A percentile compares a stretch with the other conserved stretches of the same genome.
Evolutionary conservation across 2,329 filamentous ascomycete species (phyloP).

Genomic region (Exophiala bonariae): DNA sequence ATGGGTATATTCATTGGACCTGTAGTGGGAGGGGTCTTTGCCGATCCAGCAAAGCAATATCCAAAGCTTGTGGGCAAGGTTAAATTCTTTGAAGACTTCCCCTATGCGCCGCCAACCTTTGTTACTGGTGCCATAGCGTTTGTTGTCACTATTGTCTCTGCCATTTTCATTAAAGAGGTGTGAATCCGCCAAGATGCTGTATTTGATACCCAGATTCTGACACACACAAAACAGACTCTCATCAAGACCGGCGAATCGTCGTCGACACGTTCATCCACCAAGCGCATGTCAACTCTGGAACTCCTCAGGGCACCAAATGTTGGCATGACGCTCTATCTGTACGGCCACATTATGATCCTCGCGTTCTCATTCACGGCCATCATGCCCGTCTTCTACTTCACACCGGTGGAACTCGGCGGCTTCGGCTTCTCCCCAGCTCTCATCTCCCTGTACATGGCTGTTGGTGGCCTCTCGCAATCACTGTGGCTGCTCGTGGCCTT

Average conservation of each 20-base stretch:
- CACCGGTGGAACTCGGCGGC: slow-evolving; percentile 62
- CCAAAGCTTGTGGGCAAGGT: slow-evolving; percentile 56
- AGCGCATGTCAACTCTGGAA: slow-evolving; percentile 48
- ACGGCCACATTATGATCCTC: slow-evolving; percentile 66
- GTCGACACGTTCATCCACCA: background rate
- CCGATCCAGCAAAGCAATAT: slow-evolving; percentile 67
- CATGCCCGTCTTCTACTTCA: slow-evolving; percentile 68
- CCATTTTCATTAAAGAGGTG: slow-evolving; percentile 62
- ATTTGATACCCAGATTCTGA: background rate
- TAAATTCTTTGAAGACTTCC: slow-evolving; percentile 62
- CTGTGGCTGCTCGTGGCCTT: slow-evolving; percentile 71
- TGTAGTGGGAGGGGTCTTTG: slow-evolving; percentile 65
- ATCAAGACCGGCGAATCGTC: slow-evolving; percentile 7
- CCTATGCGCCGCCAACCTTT: slow-evolving; percentile 67
- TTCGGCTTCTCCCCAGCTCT: slow-evolving; percentile 61
- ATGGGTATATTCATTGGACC: slow-evolving; percentile 73
- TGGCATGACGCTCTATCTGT: slow-evolving; percentile 63
- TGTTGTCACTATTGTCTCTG: slow-evolving; percentile 52
- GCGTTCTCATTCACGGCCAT: slow-evolving; percentile 72
- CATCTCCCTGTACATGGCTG: slow-evolving; percentile 67
- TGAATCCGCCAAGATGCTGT: background rate
- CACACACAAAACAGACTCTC: slow-evolving; percentile 13
- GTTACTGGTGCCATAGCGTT: slow-evolving; percentile 56
- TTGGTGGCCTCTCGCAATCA: slow-evolving; percentile 66
- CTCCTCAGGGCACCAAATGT: slow-evolving; percentile 67